phyloP scores from a whole-genome alignment of 176 grass and related monocot genomes.

The Elaeis guineensis region DNA sequence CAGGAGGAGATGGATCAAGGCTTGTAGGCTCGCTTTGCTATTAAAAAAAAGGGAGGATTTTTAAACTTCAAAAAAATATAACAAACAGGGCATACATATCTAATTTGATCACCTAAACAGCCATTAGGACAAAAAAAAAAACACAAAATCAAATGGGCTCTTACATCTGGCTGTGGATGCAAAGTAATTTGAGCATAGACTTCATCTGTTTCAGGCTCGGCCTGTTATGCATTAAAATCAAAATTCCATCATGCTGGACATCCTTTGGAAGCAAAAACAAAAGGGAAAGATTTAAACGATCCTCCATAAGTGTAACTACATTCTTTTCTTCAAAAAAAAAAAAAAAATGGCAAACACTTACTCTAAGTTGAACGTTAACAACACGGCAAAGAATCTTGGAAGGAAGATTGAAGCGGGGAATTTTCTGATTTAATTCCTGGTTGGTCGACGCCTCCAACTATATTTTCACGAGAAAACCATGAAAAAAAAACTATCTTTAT shows the following conservation, averaged over 20 bases:
- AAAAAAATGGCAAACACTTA: constrained; percentile 13
- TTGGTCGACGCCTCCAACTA: constrained; percentile 63
- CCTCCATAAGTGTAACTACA: too few species aligned
- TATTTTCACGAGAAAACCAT: constrained; percentile 7
- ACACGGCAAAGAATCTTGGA: constrained; percentile 92
- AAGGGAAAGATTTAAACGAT: background rate
- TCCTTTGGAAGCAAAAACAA: background rate
- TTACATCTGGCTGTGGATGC: constrained; percentile 63
- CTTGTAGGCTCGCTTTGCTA: too few species aligned
- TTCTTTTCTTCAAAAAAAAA: background rate
- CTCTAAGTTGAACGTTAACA: constrained; percentile 77
- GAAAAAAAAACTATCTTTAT: background rate
- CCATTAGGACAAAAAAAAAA: background rate
- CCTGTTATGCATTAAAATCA: constrained; percentile 22
- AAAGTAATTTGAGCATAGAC: constrained; percentile 91
- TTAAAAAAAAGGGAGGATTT: too few species aligned
- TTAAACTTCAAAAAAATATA: too few species aligned
- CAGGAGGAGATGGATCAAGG: too few species aligned
- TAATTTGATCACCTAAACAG: background rate
- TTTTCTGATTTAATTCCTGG: constrained; percentile 37
- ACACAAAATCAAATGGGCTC: background rate
- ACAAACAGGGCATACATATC: too few species aligned
- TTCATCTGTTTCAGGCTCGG: constrained; percentile 87
- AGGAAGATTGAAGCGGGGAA: constrained; percentile 59
- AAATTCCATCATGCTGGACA: background rate